A percentile compares a stretch with the other conserved stretches of the same genome.
Conservation (phyloP, 768 basidiomycete species). For the Xerocomellus dryophilus region DNA sequence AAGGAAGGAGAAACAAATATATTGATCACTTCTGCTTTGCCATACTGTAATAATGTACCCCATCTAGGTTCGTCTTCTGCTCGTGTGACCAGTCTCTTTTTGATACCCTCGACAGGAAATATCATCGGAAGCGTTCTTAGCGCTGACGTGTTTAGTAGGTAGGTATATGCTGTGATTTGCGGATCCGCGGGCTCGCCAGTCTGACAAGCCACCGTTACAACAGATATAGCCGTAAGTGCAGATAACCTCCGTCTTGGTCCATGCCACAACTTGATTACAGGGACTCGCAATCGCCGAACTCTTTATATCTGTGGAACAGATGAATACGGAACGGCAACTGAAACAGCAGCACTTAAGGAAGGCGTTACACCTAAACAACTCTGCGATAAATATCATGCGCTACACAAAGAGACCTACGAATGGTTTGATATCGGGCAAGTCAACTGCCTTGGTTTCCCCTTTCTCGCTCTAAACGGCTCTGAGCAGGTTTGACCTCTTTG, state of each 20-base stretch:
- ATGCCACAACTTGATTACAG: conserved; percentile 14
- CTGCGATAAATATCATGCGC: conserved; percentile 85
- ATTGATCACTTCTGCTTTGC: conserved; percentile 91
- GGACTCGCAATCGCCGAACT: conserved; percentile 82
- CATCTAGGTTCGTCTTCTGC: conserved; percentile 67
- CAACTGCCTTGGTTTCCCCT: not conserved
- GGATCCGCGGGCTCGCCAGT: not conserved
- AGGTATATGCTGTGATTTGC: conserved; percentile 29
- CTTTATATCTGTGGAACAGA: conserved; percentile 98
- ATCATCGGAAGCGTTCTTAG: conserved; percentile 95
- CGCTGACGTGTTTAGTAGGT: conserved; percentile 96
- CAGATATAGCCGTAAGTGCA: conserved; percentile 60
- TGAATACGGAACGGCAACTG: conserved; percentile 99
- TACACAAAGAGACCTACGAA: conserved; percentile 91
- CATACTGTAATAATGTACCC: conserved; percentile 96
- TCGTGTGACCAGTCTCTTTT: conserved; percentile 7
- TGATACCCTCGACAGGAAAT: conserved; percentile 50
- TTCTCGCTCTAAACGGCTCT: not conserved
- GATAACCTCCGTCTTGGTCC: not conserved
- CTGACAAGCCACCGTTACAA: not conserved
- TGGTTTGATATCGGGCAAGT: conserved; percentile 95
- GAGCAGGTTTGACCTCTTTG: conserved; percentile 89
- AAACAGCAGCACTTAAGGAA: conserved; percentile 94
- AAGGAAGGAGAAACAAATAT: conserved; percentile 85
- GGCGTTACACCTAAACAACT: conserved; percentile 72